Evolutionary conservation across 2,329 filamentous ascomycete genomes (phyloP).

Genomic region (Colletotrichum sp.): DNA sequence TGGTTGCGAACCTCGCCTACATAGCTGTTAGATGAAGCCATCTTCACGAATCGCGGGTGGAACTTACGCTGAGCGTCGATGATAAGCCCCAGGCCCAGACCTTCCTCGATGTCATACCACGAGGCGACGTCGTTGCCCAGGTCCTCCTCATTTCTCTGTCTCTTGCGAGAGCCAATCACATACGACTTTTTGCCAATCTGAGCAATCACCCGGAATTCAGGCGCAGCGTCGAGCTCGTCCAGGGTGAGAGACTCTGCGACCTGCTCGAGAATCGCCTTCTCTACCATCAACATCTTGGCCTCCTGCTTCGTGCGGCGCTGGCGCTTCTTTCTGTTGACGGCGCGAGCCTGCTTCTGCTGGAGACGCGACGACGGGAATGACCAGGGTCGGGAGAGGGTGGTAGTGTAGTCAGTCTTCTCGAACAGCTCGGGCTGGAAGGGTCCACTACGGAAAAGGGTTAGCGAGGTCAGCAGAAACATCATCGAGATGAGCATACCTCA

Average conservation of each 20-base stretch:
- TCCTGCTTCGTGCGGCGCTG: background rate
- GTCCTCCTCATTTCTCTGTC: background rate
- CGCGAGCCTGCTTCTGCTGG: background rate
- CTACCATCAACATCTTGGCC: background rate
- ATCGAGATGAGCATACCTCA: background rate
- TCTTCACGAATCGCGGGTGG: no score
- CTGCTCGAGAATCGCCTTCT: background rate
- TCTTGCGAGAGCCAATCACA: constrained; percentile 10
- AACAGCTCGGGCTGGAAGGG: background rate
- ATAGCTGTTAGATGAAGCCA: background rate
- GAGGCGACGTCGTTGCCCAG: background rate
- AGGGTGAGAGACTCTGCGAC: background rate
- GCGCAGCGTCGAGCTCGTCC: constrained; percentile 11
- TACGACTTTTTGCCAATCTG: background rate
- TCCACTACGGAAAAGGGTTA: background rate
- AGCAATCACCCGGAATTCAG: background rate
- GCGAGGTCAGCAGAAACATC: background rate
- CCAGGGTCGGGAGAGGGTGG: background rate
- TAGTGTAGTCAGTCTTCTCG: background rate
- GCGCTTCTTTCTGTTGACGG: background rate
- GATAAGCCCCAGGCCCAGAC: background rate
- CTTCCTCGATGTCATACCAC: constrained; percentile 5
- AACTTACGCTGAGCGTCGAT: constrained; percentile 13
- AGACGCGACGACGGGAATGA: background rate
- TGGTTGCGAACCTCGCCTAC: constrained; percentile 4